These are phyloP conservation scores for Colletotrichum destructivum DNA, from an alignment of 2,329 filamentous ascomycete species.

Conservation along the genomic window DNA sequence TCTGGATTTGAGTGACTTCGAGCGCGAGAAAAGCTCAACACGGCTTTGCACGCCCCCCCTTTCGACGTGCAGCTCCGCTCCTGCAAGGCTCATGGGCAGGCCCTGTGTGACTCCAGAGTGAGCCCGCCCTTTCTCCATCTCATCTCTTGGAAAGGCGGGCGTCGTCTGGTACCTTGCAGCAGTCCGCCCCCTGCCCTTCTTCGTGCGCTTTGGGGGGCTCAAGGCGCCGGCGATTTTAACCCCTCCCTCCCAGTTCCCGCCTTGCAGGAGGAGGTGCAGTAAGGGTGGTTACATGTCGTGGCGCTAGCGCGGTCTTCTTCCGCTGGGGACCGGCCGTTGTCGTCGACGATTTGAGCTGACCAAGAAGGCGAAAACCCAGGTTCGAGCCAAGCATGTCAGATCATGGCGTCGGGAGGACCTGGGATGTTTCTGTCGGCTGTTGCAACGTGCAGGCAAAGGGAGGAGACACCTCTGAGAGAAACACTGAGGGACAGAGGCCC, in stretches of 20 bases:
- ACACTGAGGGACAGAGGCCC: not conserved
- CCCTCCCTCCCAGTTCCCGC: slow-evolving; percentile 29
- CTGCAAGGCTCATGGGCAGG: slow-evolving; percentile 28
- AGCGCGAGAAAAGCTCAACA: slow-evolving; percentile 5
- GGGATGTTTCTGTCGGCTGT: not conserved
- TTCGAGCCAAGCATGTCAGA: not conserved
- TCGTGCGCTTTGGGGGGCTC: not conserved
- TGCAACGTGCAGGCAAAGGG: not conserved
- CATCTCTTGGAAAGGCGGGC: slow-evolving; percentile 23
- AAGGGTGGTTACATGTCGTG: slow-evolving; percentile 26
- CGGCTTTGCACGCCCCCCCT: slow-evolving; percentile 35
- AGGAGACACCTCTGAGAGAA: not conserved
- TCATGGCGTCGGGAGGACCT: not conserved
- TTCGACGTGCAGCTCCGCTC: slow-evolving; percentile 39
- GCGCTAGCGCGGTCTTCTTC: slow-evolving; percentile 36
- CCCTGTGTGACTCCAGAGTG: not conserved
- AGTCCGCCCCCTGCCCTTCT: not conserved
- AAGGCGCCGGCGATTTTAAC: not conserved
- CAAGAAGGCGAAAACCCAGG: not conserved
- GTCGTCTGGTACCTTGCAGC: slow-evolving; percentile 22
- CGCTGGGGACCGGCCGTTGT: not conserved
- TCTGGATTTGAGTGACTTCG: not conserved
- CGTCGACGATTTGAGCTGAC: not conserved
- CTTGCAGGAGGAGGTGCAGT: slow-evolving; percentile 30
- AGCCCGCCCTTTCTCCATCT: slow-evolving; percentile 23